Conservation (phyloP, 352 stramenopile genomes). For the Pythium myriotylum region DNA sequence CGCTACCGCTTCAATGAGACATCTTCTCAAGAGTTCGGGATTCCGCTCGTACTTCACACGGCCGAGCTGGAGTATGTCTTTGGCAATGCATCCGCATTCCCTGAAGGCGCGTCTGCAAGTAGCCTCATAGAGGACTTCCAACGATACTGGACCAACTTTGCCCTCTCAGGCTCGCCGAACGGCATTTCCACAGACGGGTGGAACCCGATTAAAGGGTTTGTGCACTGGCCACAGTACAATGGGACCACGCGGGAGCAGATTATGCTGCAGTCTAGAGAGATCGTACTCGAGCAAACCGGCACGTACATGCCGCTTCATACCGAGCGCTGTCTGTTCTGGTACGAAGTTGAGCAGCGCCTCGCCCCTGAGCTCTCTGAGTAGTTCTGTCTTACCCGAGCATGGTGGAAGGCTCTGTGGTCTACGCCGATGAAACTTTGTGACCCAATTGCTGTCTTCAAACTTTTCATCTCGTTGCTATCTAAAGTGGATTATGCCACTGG, state of each 20-base stretch:
- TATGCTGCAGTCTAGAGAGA: background rate
- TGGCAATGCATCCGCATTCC: background rate
- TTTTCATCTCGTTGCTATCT: no score
- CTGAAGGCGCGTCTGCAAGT: background rate
- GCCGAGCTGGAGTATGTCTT: conserved; percentile 7
- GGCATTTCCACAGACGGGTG: no score
- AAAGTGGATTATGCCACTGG: no score
- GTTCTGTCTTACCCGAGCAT: no score
- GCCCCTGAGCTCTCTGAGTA: background rate
- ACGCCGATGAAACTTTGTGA: no score
- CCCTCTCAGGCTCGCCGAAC: conserved; percentile 1
- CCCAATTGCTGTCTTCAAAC: no score
- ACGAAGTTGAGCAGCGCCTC: background rate
- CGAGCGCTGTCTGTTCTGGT: conserved; percentile 6
- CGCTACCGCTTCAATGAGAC: conserved; percentile 16
- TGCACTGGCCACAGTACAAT: background rate
- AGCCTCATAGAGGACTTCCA: background rate
- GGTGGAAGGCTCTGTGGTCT: no score
- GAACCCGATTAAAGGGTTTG: background rate
- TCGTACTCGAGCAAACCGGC: background rate
- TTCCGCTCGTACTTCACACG: background rate
- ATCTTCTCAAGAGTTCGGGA: background rate
- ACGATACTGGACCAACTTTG: conserved; percentile 11
- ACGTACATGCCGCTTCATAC: conserved; percentile 3
- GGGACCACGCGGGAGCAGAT: background rate